phyloP scores from a whole-genome alignment of 1,284 basidiomycete species.

The Meripilus lineatus region DNA sequence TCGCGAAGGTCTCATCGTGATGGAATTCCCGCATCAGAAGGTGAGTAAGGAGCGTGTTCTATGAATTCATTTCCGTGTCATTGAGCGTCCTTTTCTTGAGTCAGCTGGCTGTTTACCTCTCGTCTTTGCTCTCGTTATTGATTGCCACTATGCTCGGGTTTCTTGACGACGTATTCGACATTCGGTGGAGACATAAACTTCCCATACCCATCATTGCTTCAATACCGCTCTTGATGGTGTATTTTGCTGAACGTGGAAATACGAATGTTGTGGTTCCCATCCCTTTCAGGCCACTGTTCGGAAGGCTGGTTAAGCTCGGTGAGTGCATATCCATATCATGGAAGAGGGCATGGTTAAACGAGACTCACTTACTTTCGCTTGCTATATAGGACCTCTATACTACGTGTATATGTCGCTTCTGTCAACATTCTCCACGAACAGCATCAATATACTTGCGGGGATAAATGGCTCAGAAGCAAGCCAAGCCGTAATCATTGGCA shows the following conservation, averaged over 20 bases:
- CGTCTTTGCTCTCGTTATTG: slow-evolving; percentile 85
- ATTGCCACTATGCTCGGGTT: slow-evolving; percentile 95
- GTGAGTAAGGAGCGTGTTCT: slow-evolving; percentile 36
- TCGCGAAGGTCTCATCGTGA: slow-evolving; percentile 59
- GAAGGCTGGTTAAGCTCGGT: slow-evolving; percentile 87
- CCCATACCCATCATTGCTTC: slow-evolving; percentile 96
- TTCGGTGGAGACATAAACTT: slow-evolving; percentile 97
- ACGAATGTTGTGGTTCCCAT: slow-evolving; percentile 94
- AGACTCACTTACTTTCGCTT: slow-evolving; percentile 6
- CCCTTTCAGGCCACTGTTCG: slow-evolving; percentile 68
- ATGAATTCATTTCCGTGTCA: not conserved
- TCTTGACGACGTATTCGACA: slow-evolving; percentile 97
- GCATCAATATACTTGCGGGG: slow-evolving; percentile 98
- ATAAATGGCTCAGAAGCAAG: slow-evolving; percentile 96
- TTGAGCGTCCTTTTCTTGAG: slow-evolving; percentile 8
- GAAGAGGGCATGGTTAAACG: not conserved
- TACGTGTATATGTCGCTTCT: slow-evolving; percentile 96
- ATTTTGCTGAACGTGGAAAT: slow-evolving; percentile 90
- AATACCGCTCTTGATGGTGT: slow-evolving; percentile 93
- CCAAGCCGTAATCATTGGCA: slow-evolving; percentile 89
- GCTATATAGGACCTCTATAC: slow-evolving; percentile 76
- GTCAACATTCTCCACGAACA: slow-evolving; percentile 96
- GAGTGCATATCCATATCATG: slow-evolving; percentile 17
- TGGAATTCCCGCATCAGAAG: slow-evolving; percentile 85
- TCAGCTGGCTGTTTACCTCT: slow-evolving; percentile 90